Conservation (phyloP, 2,329 filamentous ascomycete genomes). For the Incumbomyces lentus region DNA sequence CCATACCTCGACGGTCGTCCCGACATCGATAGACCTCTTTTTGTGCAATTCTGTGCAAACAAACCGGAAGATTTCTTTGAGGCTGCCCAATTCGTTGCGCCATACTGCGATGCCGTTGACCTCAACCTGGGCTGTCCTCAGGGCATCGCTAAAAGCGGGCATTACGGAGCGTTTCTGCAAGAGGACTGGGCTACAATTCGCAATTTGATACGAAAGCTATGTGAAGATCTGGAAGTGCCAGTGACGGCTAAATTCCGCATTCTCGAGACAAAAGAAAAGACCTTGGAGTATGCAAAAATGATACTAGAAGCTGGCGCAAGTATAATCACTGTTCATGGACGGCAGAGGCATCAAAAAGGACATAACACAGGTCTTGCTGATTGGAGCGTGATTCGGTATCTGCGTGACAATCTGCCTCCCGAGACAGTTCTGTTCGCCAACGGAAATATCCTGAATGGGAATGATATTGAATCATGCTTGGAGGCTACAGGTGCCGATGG, state of each 20-base stretch:
- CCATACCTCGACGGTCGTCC: conserved; percentile 79
- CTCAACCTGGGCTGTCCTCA: conserved; percentile 88
- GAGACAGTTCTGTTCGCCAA: conserved; percentile 96
- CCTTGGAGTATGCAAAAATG: conserved; percentile 78
- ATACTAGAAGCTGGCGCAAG: conserved; percentile 81
- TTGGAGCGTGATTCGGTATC: conserved; percentile 72
- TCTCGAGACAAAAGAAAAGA: conserved; percentile 75
- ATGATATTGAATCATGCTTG: conserved; percentile 67
- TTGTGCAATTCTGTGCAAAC: conserved; percentile 81
- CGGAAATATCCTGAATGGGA: conserved; percentile 76
- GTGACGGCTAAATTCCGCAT: conserved; percentile 93
- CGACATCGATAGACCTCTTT: conserved; percentile 70
- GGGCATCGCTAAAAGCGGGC: conserved; percentile 80
- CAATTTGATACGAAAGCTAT: conserved; percentile 71
- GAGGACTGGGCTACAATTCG: conserved; percentile 81
- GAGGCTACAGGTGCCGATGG: conserved; percentile 78
- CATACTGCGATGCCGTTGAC: conserved; percentile 90
- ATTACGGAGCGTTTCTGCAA: conserved; percentile 90
- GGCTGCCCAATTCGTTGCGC: conserved; percentile 67
- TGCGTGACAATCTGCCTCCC: conserved; percentile 69
- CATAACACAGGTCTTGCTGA: conserved; percentile 90
- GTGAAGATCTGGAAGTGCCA: conserved; percentile 66
- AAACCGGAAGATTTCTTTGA: conserved; percentile 38
- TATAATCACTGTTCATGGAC: conserved; percentile 85
- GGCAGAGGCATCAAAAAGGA: conserved; percentile 83